These are phyloP conservation scores for Podospora australis DNA, from an alignment of 495 filamentous ascomycete genomes.

Conservation along the genomic window DNA sequence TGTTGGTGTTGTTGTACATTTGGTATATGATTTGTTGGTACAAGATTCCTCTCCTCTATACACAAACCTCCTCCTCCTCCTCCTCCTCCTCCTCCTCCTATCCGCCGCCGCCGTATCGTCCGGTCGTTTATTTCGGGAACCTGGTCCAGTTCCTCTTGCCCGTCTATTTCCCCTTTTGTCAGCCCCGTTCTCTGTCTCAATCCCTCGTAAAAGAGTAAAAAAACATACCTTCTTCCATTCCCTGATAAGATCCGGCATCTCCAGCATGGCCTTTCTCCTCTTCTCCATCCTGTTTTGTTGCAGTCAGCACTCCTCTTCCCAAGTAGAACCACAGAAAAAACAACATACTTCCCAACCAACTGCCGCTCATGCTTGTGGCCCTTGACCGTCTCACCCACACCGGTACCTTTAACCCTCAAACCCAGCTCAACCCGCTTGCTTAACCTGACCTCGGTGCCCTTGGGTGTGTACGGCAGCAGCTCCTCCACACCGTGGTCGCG, in stretches of 20 bases:
- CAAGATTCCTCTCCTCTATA: neutral
- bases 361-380: conserved; percentile 89
- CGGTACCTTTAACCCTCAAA: conserved; percentile 78
- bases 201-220: neutral
- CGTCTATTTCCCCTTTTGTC: conserved; percentile 43
- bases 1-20: neutral
- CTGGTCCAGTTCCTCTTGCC: conserved; percentile 87
- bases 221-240: conserved; percentile 83
- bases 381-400: conserved; percentile 88
- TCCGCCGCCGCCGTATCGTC: no score
- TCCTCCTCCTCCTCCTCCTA: neutral
- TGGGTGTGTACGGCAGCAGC: conserved; percentile 68
- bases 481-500: conserved; percentile 74
- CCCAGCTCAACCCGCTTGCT: conserved; percentile 63
- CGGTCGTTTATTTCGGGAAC: conserved; percentile 60
- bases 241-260: conserved; percentile 84
- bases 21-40: neutral
- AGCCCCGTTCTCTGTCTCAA: neutral
- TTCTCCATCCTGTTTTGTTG: conserved; percentile 61
- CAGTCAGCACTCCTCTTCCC: conserved; percentile 18
- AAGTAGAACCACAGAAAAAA: neutral
- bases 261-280: conserved; percentile 84
- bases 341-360: conserved; percentile 61
- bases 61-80: neutral
- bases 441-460: conserved; percentile 65